These are phyloP conservation scores for Phoma sp. DNA, from an alignment of 2,329 filamentous ascomycete genomes.

Conservation along the genomic window DNA sequence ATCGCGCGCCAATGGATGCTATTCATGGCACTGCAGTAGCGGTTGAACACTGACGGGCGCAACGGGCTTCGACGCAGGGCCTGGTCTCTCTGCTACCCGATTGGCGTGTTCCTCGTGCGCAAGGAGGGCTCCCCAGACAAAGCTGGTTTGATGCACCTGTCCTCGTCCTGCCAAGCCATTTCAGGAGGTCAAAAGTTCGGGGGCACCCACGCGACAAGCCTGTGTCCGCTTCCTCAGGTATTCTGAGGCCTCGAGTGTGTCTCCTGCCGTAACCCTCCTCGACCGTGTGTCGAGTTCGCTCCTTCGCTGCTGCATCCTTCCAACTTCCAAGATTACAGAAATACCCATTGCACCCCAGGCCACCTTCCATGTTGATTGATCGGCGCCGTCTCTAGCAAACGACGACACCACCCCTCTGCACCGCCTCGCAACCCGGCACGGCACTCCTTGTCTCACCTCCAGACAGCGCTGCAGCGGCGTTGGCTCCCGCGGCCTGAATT, in stretches of 20 bases:
- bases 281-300: constrained; percentile 33
- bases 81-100: constrained; percentile 21
- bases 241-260: constrained; percentile 17
- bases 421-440: constrained; percentile 16
- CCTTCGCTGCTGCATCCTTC: constrained; percentile 34
- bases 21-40: constrained; percentile 15
- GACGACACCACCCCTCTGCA: constrained; percentile 19
- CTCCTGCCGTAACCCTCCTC: constrained; percentile 3
- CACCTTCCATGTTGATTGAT: constrained; percentile 16
- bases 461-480: constrained; percentile 9
- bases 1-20: constrained; percentile 12
- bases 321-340: background rate
- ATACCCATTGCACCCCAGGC: constrained; percentile 6
- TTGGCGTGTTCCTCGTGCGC: constrained; percentile 23
- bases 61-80: constrained; percentile 32
- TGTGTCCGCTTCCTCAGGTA: constrained; percentile 19
- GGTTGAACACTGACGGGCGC: constrained; percentile 15
- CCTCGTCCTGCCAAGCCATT: constrained; percentile 27
- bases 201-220: constrained; percentile 19
- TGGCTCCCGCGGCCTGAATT: constrained; percentile 5
- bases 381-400: constrained; percentile 11
- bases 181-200: constrained; percentile 32
- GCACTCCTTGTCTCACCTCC: constrained; percentile 7
- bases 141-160: constrained; percentile 22
- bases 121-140: constrained; percentile 29